Percentiles rank a stretch among this genome's conserved stretches.
Conservation (phyloP, 164 flowering plant species). For the Hamamelis virginiana region DNA sequence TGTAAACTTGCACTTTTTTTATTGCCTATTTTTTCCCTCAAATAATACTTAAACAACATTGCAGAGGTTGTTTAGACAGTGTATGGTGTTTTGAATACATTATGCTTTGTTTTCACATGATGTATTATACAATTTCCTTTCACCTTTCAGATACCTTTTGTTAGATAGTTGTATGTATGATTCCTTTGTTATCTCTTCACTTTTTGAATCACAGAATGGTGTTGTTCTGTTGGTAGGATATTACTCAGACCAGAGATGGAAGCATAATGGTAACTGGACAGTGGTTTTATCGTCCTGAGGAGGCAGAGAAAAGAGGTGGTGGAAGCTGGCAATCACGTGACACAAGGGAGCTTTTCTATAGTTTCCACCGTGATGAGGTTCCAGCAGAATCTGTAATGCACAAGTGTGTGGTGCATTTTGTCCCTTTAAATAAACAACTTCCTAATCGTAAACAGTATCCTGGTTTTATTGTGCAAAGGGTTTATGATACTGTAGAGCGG, state of each 20-base stretch:
- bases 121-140: neutral
- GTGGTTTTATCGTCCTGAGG: constrained; percentile 99
- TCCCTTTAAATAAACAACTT: constrained; percentile 77
- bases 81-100: no score
- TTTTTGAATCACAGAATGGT: neutral
- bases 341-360: constrained; percentile 86
- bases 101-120: no score
- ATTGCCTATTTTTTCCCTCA: no score
- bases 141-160: neutral
- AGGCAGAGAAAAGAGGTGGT: constrained; percentile 78
- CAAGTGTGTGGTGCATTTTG: constrained; percentile 94
- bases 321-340: constrained; percentile 80
- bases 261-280: constrained; percentile 77
- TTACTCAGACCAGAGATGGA: constrained; percentile 60
- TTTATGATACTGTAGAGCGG: constrained; percentile 73
- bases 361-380: constrained; percentile 91
- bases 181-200: neutral
- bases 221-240: constrained; percentile 53
- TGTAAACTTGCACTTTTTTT: no score
- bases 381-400: constrained; percentile 99
- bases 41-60: no score
- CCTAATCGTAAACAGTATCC: constrained; percentile 79
- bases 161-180: neutral
- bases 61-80: no score
- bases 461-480: constrained; percentile 91